Base-by-base conservation (phyloP, 1,139 yeast genomes). In the Diutina sp. region DNA sequence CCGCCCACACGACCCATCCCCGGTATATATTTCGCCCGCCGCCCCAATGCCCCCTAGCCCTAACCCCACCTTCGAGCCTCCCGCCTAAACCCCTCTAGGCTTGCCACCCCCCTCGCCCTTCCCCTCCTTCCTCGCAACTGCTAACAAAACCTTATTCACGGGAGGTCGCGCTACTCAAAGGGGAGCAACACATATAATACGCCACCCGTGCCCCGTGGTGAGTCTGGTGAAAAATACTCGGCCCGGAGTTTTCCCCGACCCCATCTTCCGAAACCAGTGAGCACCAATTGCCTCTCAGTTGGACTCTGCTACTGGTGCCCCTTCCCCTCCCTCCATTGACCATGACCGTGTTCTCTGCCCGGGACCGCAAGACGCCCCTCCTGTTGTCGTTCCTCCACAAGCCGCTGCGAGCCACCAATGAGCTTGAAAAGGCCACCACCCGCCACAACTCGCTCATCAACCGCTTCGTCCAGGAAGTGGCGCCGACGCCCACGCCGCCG, bases 381-480 rank as follows among this genome's bases (percentile, higher is more conserved):
- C 72, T 77, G 6, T 67, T 76, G 64, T 67, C 69, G 56, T 72
- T 72, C 61, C 71, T 76, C 60, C 78, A 74, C 61, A 74, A 72
- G 61, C 80, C 80, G 7, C 65, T 73, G 47, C 63, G 80, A 53
- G 65, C 77, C 21, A 61, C 61, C 29, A 70, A 67, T 55, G 67
- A 70, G 58, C 66, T 72, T 54, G 66, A 66, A 3, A 66, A 69
- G 59, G 72, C 76, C 0, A 72, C 70, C 16, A 74, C 78, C 6
- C 64, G 65, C 48, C 61, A 63, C 45, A 74, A 74, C 62, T 70
- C 74, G 57, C 58, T 67, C 45, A 58, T 64, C 51, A 72, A 72
- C 58, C 41, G 46, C 21, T 52, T 46, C 51, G 48, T 55, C 45
- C 46, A 18, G 8, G 46, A 12, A 46, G 41, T 18, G 18, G n/a